A percentile compares a stretch with the other conserved stretches of the same genome.
Evolutionary conservation across 805 yeast genomes (phyloP).

Genomic region (Kazachstania kunashirensis): DNA sequence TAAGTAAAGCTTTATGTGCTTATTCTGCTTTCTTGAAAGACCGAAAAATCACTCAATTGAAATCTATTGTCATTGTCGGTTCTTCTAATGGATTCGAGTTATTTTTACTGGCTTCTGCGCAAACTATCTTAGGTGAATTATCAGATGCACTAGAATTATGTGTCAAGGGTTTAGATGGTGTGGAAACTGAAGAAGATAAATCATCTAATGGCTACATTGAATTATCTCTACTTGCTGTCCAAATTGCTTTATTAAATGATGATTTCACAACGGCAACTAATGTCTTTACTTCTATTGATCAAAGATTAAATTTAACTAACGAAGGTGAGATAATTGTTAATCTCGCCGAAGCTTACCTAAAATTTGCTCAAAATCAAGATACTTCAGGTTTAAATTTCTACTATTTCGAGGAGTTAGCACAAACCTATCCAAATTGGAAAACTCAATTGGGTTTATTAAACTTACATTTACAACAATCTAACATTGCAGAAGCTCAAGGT

Average conservation of each 20-base stretch:
- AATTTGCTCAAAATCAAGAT: constrained; percentile 35
- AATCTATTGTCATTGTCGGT: constrained; percentile 7
- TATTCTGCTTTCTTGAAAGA: constrained; percentile 21
- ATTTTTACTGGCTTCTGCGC: constrained; percentile 22
- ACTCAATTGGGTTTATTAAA: constrained; percentile 56
- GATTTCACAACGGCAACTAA: constrained; percentile 39
- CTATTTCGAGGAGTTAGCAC: constrained; percentile 69
- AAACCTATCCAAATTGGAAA: constrained; percentile 42
- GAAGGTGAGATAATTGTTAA: constrained; percentile 71
- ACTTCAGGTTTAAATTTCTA: constrained; percentile 37
- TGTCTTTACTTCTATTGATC: constrained; percentile 28
- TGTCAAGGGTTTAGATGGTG: constrained; percentile 35
- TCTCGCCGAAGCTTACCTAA: constrained; percentile 67
- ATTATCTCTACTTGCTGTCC: constrained; percentile 33
- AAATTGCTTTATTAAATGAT: constrained; percentile 33
- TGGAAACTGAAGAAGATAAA: constrained; percentile 13
- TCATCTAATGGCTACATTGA: constrained; percentile 32
- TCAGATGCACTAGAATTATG: constrained; percentile 32
- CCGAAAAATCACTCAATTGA: constrained; percentile 12
- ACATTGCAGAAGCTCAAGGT: constrained; percentile 75
- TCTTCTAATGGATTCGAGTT: constrained; percentile 15
- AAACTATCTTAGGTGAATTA: constrained; percentile 20
- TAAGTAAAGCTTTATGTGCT: constrained; percentile 25
- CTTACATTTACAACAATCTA: constrained; percentile 67
- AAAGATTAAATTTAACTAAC: constrained; percentile 34